Evolutionary conservation across 139 green algal genomes (phyloP).

Genomic region (Pseudopediastrum boryanum): DNA sequence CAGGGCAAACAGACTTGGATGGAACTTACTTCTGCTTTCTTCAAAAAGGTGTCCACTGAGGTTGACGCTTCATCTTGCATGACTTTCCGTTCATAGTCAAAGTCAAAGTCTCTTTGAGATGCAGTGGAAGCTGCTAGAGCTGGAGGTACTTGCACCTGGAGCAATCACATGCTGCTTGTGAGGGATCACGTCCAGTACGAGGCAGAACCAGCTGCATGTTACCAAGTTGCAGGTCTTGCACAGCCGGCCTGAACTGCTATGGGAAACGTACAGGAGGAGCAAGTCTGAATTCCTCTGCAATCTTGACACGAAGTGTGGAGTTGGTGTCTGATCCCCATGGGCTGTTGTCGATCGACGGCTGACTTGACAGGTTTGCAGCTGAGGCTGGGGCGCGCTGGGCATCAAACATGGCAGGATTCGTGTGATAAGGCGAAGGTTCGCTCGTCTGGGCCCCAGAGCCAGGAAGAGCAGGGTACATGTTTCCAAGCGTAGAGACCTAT

Average conservation of each 20-base stretch:
- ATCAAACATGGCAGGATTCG: too few relatives aligned
- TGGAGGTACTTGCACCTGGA: slow-evolving; percentile 29
- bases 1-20: too few relatives aligned
- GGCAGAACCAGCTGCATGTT: neutral
- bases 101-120: slow-evolving; percentile 24
- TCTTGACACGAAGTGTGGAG: slow-evolving; percentile 32
- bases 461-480: too few relatives aligned
- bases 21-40: slow-evolving; percentile 22
- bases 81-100: slow-evolving; percentile 26
- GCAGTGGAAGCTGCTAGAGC: slow-evolving; percentile 15
- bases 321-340: slow-evolving; percentile 24
- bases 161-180: neutral
- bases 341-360: too few relatives aligned
- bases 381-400: too few relatives aligned
- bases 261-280: slow-evolving; percentile 11
- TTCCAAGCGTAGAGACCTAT: too few relatives aligned
- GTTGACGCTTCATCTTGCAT: slow-evolving; percentile 16
- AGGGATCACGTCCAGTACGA: neutral
- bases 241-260: neutral
- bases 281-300: slow-evolving; percentile 38
- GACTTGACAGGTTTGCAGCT: too few relatives aligned
- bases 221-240: neutral
- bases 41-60: slow-evolving; percentile 21
- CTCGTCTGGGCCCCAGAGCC: too few relatives aligned
- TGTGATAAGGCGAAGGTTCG: too few relatives aligned